These are phyloP conservation scores for Cenococcum geophilum DNA, from an alignment of 495 filamentous ascomycete genomes.

Conservation along the genomic window DNA sequence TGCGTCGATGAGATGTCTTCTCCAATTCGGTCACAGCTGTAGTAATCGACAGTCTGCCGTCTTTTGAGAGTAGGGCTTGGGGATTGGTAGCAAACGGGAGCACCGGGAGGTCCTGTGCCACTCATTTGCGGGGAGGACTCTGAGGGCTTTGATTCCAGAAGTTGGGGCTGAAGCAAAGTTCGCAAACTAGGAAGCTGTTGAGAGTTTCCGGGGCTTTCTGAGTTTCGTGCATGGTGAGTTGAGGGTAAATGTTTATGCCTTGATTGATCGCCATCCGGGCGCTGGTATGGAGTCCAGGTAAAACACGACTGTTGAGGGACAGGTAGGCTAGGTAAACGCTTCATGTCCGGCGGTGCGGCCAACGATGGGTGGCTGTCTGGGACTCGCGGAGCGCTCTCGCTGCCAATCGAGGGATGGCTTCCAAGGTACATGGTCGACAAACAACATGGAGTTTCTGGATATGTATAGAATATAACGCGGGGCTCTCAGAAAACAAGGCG, in stretches of 20 bases:
- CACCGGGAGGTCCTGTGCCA: slow-evolving; percentile 8
- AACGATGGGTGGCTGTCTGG: slow-evolving; percentile 4
- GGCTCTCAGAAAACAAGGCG: slow-evolving; percentile 26
- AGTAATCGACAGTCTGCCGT: slow-evolving; percentile 26
- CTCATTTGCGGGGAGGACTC: slow-evolving; percentile 13
- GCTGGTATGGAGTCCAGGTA: slow-evolving; percentile 22
- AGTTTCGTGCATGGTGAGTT: slow-evolving; percentile 21
- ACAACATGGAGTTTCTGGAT: slow-evolving; percentile 25
- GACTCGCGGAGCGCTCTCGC: slow-evolving; percentile 1
- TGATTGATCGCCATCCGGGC: slow-evolving; percentile 10
- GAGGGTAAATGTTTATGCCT: slow-evolving; percentile 20
- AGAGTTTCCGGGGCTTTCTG: slow-evolving; percentile 18
- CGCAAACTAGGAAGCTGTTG: slow-evolving; percentile 29
- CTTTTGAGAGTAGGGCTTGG: slow-evolving; percentile 30
- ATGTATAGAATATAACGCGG: slow-evolving; percentile 31
- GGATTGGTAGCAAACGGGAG: slow-evolving; percentile 16
- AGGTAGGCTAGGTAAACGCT: slow-evolving; percentile 26
- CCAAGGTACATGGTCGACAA: slow-evolving; percentile 30
- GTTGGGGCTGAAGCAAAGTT: slow-evolving; percentile 24
- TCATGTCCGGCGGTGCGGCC: slow-evolving; percentile 27
- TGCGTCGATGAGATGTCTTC: slow-evolving; percentile 16
- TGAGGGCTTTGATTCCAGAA: slow-evolving; percentile 20
- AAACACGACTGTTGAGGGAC: slow-evolving; percentile 16
- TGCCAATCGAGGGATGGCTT: slow-evolving; percentile 25
- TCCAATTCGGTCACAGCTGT: slow-evolving; percentile 19